Base-by-base conservation (phyloP, 306 rosid species). In the Prinsepia uniflora region DNA sequence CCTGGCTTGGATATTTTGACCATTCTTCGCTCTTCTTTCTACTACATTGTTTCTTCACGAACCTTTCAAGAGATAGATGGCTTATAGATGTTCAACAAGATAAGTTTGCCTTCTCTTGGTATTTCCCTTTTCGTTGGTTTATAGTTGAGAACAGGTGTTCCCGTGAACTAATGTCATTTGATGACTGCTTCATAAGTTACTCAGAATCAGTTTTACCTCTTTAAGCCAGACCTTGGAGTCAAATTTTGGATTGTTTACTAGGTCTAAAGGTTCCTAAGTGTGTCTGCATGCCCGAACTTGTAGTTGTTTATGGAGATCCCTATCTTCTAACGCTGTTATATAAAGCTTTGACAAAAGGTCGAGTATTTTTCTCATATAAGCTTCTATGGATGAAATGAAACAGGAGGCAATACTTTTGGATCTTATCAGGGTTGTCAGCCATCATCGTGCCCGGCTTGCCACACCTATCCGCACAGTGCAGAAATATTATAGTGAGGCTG, bases 391-490 rank as follows among this genome's bases (percentile, higher is more conserved):
- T 81, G 78, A 52, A 71, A 82, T 82, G 34, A 77, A 77, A 86
- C 87, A 95, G 99, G 99, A 95, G 84, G 96, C 96, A 46, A 85
- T 89, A 68, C 88, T 94, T 78, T 68, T 87, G 88, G 99, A 95
- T 86, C 97, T 95, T 79, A 92, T 95, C 70, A 85, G 91, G 85
- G 99, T 95, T 57, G 82, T 95, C 68, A 87, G 97, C 79, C 93
- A 95, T 81, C 99, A 95, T 70, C 88, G 83, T 72, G 99, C 92
- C 54, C 86, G 97, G 75, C 87, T 95, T 24, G 99, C 99, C 65
- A 95, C 99, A 46, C 96, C 97, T 63, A 88, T 95, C 77, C 97
- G 99, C 83, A 95, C 99, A 22, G 89, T 95, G 70, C 99, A 91
- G 87, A 95, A 89, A 81, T 71, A 86, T 72, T 86, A 87, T 63